Evolutionary conservation across 805 yeast species (phyloP), one percentile per base, ranked within the genome.

Genomic region (Scheffersomyces lignosus): DNA sequence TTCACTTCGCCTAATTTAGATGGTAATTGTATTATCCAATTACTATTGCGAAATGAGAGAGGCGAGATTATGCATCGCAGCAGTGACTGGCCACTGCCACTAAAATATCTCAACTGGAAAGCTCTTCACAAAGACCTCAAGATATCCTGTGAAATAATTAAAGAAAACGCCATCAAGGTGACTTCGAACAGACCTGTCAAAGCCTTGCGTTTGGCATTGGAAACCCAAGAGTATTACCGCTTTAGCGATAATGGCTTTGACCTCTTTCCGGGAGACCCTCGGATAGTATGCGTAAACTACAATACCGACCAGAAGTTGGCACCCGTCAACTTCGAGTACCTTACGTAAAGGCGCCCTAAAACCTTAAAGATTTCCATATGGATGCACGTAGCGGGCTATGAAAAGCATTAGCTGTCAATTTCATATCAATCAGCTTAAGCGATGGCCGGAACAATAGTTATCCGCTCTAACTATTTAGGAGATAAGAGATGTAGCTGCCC

Each of bases 11-110:
- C n/a, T n/a, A n/a, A n/a, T n/a, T 26, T 34, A 15, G 33, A 29
- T 13, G 51, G 52, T 24, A 26, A 47, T 1, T 38, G 51, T 4
- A 42, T 70, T 22, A 60, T 65, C 4, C 24, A 20, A 10, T 7
- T 10, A 20, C 9, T 20, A 7, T 10, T 20, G 7, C 7, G 10
- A 10, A 20, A 20, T 20, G 24, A 20, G 9, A 20, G 10, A 10
- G 24, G 24, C 24, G 24, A 20, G 24, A 20, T 20, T 7, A 20
- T 20, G 10, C 24, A 20, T 20, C 44, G 62, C 27, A 58, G 64
- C 5, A 52, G 60, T 5, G 73, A 71, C 44, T 74, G 79, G 78
- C 79, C 80, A 0, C 78, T 74, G 48, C 74, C 73, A 3, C 45
- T 71, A 31, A 71, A 71, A 40, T 57, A 66, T 46, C 48, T 68